Evolutionary conservation across 129 eudicot species (phyloP).

Genomic region (Centrapalus pauciflorus): DNA sequence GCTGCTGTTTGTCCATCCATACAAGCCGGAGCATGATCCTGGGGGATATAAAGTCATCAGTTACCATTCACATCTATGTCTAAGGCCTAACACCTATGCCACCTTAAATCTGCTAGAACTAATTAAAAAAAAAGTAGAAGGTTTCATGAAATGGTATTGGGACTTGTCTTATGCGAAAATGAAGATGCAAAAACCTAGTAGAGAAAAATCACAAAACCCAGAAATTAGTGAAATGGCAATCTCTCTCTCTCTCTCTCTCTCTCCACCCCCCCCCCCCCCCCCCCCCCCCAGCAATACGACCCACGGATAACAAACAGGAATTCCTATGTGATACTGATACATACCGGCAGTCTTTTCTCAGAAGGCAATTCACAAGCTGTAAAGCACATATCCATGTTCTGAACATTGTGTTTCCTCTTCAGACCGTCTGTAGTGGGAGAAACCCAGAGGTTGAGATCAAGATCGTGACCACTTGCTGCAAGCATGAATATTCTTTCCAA

Average conservation of each 20-base stretch:
- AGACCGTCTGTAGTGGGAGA: constrained; percentile 47
- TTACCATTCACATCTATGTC: not conserved
- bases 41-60: constrained; percentile 14
- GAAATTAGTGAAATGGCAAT: not conserved
- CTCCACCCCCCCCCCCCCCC: too few relatives aligned
- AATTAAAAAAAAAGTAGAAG: not conserved
- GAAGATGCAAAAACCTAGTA: not conserved
- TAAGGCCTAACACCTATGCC: not conserved
- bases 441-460: constrained; percentile 78
- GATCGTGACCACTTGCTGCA: constrained; percentile 53
- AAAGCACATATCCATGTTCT: constrained; percentile 33
- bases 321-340: not conserved
- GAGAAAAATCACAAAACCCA: not conserved
- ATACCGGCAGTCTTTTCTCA: constrained; percentile 59
- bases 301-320: not conserved
- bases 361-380: constrained; percentile 32
- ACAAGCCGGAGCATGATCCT: constrained; percentile 25
- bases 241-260: too few relatives aligned
- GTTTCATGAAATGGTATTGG: not conserved
- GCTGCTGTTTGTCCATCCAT: constrained; percentile 31
- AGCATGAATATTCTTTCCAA: not conserved
- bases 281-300: too few relatives aligned
- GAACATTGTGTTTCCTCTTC: constrained; percentile 28
- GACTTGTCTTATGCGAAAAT: not conserved
- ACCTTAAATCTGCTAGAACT: not conserved